Conservation (phyloP, 1,139 yeast species). For the Yamadazyma kanchanaburiensis region DNA sequence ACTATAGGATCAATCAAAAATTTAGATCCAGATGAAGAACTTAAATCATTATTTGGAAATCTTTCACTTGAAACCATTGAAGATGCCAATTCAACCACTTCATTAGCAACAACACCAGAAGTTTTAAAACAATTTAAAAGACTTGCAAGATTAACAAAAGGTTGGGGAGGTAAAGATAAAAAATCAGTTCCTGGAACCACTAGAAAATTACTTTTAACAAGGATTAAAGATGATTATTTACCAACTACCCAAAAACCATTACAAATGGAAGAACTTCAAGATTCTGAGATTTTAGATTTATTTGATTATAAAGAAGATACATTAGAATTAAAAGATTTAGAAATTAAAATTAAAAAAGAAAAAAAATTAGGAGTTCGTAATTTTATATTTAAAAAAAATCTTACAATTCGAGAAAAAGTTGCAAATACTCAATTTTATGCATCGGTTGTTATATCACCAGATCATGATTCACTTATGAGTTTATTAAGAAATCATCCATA, state of each 20-base stretch:
- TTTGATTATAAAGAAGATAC: slow-evolving; percentile 38
- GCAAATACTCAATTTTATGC: slow-evolving; percentile 64
- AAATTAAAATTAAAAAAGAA: slow-evolving; percentile 42
- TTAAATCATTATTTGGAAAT: slow-evolving; percentile 69
- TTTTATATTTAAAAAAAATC: slow-evolving; percentile 48
- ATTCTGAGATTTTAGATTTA: slow-evolving; percentile 36
- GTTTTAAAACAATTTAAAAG: slow-evolving; percentile 60
- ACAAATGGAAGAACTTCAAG: slow-evolving; percentile 53
- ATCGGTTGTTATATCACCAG: slow-evolving; percentile 66
- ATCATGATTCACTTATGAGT: slow-evolving; percentile 63
- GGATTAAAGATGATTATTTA: slow-evolving; percentile 77
- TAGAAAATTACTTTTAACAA: slow-evolving; percentile 64
- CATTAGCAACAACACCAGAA: slow-evolving; percentile 63
- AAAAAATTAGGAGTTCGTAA: slow-evolving; percentile 49
- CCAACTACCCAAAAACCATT: slow-evolving; percentile 68
- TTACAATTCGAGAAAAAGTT: slow-evolving; percentile 35
- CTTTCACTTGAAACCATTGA: slow-evolving; percentile 65
- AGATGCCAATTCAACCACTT: slow-evolving; percentile 66
- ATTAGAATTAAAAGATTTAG: slow-evolving; percentile 22
- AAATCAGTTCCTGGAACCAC: slow-evolving; percentile 70
- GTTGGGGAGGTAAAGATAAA: slow-evolving; percentile 83
- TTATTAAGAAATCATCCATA: slow-evolving; percentile 63
- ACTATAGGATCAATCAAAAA: slow-evolving; percentile 47
- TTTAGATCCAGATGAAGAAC: slow-evolving; percentile 79
- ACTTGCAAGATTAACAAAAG: slow-evolving; percentile 60